These are phyloP conservation scores for Boeremia exigua DNA, from an alignment of 2,329 filamentous ascomycete genomes.

Conservation along the genomic window DNA sequence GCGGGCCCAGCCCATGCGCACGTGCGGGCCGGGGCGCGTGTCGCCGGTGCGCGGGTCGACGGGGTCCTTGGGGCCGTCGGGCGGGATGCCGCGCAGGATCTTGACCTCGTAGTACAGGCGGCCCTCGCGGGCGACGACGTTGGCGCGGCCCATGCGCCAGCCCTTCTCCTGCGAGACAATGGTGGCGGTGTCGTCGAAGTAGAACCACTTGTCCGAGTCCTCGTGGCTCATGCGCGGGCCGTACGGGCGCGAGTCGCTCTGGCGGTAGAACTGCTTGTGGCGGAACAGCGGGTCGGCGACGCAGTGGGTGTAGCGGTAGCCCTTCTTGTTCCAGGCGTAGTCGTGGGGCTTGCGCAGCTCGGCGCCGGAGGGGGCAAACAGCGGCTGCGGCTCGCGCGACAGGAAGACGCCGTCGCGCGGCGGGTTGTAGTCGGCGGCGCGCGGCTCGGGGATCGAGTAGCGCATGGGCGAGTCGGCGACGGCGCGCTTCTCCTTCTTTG, in stretches of 20 bases:
- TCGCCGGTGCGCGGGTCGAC: conserved; percentile 43
- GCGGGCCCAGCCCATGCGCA: conserved; percentile 86
- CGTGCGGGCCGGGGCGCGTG: conserved; percentile 60
- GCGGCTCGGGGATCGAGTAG: conserved; percentile 58
- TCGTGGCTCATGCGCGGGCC: conserved; percentile 89
- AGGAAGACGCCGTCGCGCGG: conserved; percentile 56
- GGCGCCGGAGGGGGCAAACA: conserved; percentile 51
- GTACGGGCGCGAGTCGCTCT: conserved; percentile 84
- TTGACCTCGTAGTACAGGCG: conserved; percentile 95
- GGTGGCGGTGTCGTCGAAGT: conserved; percentile 74
- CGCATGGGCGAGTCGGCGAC: conserved; percentile 56
- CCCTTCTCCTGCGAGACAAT: conserved; percentile 90
- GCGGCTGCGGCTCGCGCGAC: conserved; percentile 54
- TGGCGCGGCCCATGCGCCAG: conserved; percentile 88
- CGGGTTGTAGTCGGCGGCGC: conserved; percentile 55
- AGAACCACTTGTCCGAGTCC: conserved; percentile 84
- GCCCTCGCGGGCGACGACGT: conserved; percentile 87
- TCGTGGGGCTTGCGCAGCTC: conserved; percentile 58
- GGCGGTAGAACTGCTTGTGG: conserved; percentile 85
- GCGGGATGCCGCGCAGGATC: conserved; percentile 76
- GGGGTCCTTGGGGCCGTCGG: conserved; percentile 49
- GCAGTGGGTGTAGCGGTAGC: conserved; percentile 88
- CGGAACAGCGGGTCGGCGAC: conserved; percentile 89
- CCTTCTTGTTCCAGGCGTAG: conserved; percentile 68
- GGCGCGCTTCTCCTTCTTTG: conserved; percentile 46